Evolutionary conservation across 768 basidiomycete genomes (phyloP).

Genomic region (button mushroom (Agaricus bisporus)): DNA sequence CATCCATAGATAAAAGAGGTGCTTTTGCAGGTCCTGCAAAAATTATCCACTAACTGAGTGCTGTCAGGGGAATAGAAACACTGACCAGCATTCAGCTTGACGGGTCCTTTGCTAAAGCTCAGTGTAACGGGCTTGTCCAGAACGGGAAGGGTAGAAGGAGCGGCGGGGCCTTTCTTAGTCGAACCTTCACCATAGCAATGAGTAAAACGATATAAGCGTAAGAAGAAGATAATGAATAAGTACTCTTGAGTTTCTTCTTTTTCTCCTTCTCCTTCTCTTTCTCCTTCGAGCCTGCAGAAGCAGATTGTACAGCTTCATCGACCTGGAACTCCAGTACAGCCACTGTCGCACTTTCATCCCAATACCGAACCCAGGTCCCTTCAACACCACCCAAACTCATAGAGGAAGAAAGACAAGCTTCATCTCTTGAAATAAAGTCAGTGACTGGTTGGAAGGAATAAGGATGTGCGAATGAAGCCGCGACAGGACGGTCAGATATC

Average conservation of each 20-base stretch:
- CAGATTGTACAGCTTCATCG: slow-evolving; percentile 41
- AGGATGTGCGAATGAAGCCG: slow-evolving; percentile 88
- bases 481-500: slow-evolving; percentile 84
- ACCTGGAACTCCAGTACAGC: slow-evolving; percentile 78
- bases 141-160: slow-evolving; percentile 64
- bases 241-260: slow-evolving; percentile 55
- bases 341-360: slow-evolving; percentile 82
- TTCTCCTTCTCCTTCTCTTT: slow-evolving; percentile 46
- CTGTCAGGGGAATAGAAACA: background rate
- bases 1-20: slow-evolving; percentile 53
- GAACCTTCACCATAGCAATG: slow-evolving; percentile 14
- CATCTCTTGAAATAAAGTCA: slow-evolving; percentile 70
- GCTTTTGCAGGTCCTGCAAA: slow-evolving; percentile 11
- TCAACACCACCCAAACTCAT: slow-evolving; percentile 65
- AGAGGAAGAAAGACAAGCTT: slow-evolving; percentile 67
- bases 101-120: slow-evolving; percentile 56
- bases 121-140: slow-evolving; percentile 79
- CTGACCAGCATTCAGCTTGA: slow-evolving; percentile 26
- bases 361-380: slow-evolving; percentile 77
- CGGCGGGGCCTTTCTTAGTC: slow-evolving; percentile 30
- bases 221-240: background rate
- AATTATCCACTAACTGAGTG: background rate
- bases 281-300: slow-evolving; percentile 22
- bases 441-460: slow-evolving; percentile 83
- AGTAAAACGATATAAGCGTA: background rate